phyloP scores from a whole-genome alignment of 179 eudicot genomes.

The Silene coronaria region DNA sequence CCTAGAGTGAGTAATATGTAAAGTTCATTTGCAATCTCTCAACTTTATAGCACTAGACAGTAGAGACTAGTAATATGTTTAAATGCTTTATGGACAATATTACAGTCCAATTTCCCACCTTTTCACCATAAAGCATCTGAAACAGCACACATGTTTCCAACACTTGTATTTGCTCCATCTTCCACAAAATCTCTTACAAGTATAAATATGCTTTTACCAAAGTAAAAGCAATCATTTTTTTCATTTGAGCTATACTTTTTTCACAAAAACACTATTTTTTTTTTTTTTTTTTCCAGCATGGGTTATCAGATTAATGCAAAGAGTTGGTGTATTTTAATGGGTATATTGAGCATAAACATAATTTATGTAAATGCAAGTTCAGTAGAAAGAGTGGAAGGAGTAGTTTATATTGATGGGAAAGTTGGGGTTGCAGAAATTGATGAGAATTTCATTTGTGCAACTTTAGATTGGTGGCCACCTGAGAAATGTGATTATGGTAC shows the following conservation, averaged over 20 bases:
- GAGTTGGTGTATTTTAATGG: slow-evolving; percentile 34
- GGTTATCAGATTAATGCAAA: slow-evolving; percentile 30
- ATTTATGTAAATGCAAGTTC: slow-evolving; percentile 27
- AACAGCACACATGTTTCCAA: slow-evolving; percentile 21
- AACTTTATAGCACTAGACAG: no score
- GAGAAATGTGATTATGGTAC: slow-evolving; percentile 90
- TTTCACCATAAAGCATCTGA: slow-evolving; percentile 4
- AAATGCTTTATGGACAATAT: no score
- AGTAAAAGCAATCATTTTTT: slow-evolving; percentile 7
- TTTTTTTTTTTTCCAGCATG: slow-evolving; percentile 28
- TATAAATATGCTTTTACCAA: slow-evolving; percentile 3
- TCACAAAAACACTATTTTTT: not conserved
- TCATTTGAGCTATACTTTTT: not conserved
- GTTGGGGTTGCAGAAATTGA: slow-evolving; percentile 53
- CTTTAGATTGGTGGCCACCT: slow-evolving; percentile 99
- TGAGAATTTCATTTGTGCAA: slow-evolving; percentile 74
- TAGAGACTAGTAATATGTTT: no score
- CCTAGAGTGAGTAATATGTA: no score
- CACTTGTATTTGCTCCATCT: slow-evolving; percentile 8
- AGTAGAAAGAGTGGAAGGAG: slow-evolving; percentile 30
- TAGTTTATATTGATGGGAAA: slow-evolving; percentile 53
- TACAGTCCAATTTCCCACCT: slow-evolving; percentile 4
- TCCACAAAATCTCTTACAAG: not conserved
- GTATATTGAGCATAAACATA: slow-evolving; percentile 30
- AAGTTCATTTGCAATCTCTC: no score